Conservation (phyloP, 805 yeast species). For the Hanseniaspora hatyaiensis region DNA sequence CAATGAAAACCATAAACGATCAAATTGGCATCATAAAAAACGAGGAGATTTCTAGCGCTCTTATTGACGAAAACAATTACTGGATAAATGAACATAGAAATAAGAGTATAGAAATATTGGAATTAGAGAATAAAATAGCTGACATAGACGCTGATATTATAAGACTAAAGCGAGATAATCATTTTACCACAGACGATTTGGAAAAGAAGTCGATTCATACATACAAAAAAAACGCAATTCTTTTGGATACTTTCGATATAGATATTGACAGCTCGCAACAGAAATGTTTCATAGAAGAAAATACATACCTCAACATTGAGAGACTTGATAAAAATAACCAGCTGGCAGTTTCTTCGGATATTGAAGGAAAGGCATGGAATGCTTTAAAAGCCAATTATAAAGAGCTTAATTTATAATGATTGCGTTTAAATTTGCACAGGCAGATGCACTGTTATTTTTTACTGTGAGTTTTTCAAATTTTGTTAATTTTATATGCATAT, state of each 20-base stretch:
- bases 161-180: not conserved
- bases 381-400: conserved; percentile 1
- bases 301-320: not conserved
- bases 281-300: conserved; percentile 10
- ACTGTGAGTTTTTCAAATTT: too few relatives aligned
- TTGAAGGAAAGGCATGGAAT: conserved; percentile 5
- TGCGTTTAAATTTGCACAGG: too few relatives aligned
- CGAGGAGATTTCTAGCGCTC: not conserved
- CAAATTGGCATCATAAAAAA: not conserved
- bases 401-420: not conserved
- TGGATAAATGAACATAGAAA: conserved; percentile 1
- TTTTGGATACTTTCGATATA: conserved; percentile 2
- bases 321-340: not conserved
- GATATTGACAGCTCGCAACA: conserved; percentile 1
- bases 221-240: not conserved
- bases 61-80: conserved; percentile 1
- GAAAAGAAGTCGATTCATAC: not conserved
- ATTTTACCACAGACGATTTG: conserved; percentile 1
- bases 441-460: too few relatives aligned
- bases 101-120: not conserved
- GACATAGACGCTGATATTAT: not conserved
- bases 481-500: too few relatives aligned
- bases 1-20: not conserved
- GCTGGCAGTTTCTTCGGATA: not conserved
- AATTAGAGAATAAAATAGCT: not conserved